A percentile compares a stretch with the other conserved stretches of the same genome.
These are phyloP conservation scores for Phytophthora ramorum DNA, from an alignment of 352 stramenopile species.

Conservation along the genomic window DNA sequence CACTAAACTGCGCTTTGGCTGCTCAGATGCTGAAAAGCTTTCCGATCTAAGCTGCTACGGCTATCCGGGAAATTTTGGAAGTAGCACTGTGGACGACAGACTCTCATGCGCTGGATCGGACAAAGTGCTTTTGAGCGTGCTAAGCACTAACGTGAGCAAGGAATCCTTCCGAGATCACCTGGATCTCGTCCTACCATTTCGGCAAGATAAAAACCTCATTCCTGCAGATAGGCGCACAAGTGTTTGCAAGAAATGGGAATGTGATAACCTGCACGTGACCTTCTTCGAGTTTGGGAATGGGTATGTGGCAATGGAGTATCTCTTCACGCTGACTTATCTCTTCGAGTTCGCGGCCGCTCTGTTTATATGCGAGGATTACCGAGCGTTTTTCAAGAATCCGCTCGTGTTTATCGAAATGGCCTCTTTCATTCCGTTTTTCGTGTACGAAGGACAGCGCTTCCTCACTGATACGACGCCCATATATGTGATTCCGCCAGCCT, in stretches of 20 bases:
- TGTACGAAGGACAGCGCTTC: conserved; percentile 56
- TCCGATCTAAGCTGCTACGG: conserved; percentile 60
- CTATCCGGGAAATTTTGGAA: conserved; percentile 62
- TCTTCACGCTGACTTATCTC: conserved; percentile 73
- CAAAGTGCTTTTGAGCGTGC: conserved; percentile 23
- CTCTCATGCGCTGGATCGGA: conserved; percentile 53
- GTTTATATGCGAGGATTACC: conserved; percentile 47
- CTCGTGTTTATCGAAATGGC: conserved; percentile 68
- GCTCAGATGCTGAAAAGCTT: conserved; percentile 45
- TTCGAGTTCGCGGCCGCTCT: conserved; percentile 57
- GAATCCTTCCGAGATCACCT: conserved; percentile 34
- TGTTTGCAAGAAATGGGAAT: conserved; percentile 82
- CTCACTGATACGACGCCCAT: conserved; percentile 44
- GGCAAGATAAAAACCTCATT: conserved; percentile 48
- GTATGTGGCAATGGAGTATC: conserved; percentile 67
- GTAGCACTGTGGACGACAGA: conserved; percentile 26
- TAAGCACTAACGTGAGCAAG: conserved; percentile 1
- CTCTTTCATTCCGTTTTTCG: conserved; percentile 77
- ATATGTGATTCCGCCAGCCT: conserved; percentile 74
- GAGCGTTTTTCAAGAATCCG: conserved; percentile 70
- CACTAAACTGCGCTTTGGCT: conserved; percentile 54
- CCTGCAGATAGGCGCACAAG: conserved; percentile 43
- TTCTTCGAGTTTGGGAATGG: conserved; percentile 71
- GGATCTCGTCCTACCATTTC: conserved; percentile 60
- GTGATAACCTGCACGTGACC: conserved; percentile 73